Evolutionary conservation across 2,329 filamentous ascomycete genomes (phyloP).

Genomic region (Arthrinium phaeospermum): DNA sequence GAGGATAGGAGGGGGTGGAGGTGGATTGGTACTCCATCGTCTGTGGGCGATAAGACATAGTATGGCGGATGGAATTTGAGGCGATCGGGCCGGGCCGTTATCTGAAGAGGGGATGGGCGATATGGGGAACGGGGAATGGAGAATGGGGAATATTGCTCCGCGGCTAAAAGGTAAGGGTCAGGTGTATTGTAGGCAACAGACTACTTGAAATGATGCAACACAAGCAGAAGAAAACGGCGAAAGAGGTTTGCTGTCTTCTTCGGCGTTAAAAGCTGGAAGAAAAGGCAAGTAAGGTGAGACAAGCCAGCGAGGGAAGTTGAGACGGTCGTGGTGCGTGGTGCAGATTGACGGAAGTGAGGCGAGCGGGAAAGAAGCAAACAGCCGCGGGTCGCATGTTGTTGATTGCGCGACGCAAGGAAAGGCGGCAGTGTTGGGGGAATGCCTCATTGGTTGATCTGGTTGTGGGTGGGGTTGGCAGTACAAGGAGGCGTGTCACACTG

Average conservation of each 20-base stretch:
- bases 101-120: neutral
- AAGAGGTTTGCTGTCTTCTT: neutral
- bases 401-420: conserved; percentile 1
- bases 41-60: neutral
- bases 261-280: neutral
- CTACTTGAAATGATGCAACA: neutral
- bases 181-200: neutral
- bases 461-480: neutral
- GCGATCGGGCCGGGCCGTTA: neutral
- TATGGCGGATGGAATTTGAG: neutral
- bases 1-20: neutral
- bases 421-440: neutral
- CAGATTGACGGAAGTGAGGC: neutral
- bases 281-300: neutral
- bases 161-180: no score
- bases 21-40: conserved; percentile 28
- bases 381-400: neutral
- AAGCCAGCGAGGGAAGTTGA: neutral
- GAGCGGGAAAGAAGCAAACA: conserved; percentile 2
- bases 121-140: neutral
- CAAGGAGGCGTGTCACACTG: neutral
- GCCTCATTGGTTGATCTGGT: neutral
- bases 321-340: conserved; percentile 13
- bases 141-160: neutral
- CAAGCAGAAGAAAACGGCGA: neutral